phyloP scores from a whole-genome alignment of 139 green algal species.

The Coelastrella sp. region DNA sequence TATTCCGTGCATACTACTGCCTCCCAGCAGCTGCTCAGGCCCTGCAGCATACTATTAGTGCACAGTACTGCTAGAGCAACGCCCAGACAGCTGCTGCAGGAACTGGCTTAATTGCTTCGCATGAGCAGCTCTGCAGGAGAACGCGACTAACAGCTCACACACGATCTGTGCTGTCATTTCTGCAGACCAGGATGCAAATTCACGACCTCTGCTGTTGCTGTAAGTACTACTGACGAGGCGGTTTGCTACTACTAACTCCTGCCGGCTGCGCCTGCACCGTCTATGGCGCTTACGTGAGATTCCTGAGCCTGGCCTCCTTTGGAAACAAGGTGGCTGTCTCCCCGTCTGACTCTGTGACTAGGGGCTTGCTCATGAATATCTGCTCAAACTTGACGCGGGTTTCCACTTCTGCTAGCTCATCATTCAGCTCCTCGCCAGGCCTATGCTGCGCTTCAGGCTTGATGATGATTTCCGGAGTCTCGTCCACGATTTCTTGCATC shows the following conservation, averaged over 20 bases:
- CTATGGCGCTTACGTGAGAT: slow-evolving; percentile 87
- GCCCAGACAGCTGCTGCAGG: background rate
- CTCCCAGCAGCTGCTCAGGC: no score
- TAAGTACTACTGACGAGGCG: background rate
- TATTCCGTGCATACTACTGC: no score
- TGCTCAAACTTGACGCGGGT: slow-evolving; percentile 90
- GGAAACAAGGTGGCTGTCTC: slow-evolving; percentile 94
- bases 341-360: slow-evolving; percentile 94
- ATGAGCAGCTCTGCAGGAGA: no score
- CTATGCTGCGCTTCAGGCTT: slow-evolving; percentile 89
- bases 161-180: no score
- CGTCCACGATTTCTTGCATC: slow-evolving; percentile 89
- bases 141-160: no score
- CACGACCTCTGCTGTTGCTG: background rate
- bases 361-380: slow-evolving; percentile 96
- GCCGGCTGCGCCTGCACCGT: background rate
- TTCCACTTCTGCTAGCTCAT: slow-evolving; percentile 40
- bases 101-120: no score
- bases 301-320: slow-evolving; percentile 95
- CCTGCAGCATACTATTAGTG: background rate
- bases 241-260: background rate
- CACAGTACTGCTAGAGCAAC: background rate
- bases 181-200: no score
- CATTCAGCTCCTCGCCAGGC: slow-evolving; percentile 58
- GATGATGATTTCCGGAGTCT: slow-evolving; percentile 75